These are phyloP conservation scores for Crithidia fasciculata DNA, from an alignment of 208 protist species.

Conservation along the genomic window DNA sequence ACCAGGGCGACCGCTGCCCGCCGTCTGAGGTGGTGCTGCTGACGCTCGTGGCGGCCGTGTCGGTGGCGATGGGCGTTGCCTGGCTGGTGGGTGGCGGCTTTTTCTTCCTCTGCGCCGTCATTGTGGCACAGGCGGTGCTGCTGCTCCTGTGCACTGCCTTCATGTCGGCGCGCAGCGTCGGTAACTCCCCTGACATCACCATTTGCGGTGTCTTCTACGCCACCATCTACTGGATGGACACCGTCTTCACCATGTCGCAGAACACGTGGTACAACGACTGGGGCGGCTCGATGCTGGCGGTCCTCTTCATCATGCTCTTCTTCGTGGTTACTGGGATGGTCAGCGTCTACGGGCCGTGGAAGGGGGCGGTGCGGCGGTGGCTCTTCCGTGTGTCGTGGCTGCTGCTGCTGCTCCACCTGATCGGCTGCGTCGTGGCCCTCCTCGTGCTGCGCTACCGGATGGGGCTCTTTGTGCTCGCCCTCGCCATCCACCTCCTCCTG, in stretches of 20 bases:
- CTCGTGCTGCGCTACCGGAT: constrained; percentile 56
- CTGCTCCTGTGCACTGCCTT: constrained; percentile 42
- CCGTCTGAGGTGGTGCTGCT: constrained; percentile 48
- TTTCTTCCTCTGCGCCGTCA: constrained; percentile 47
- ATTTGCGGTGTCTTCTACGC: constrained; percentile 51
- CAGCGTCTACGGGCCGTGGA: constrained; percentile 49
- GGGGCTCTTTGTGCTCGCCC: constrained; percentile 60
- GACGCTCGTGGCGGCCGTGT: constrained; percentile 30
- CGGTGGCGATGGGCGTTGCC: constrained; percentile 54
- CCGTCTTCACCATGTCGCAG: constrained; percentile 52
- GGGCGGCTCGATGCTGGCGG: constrained; percentile 46
- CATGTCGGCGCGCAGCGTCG: constrained; percentile 36
- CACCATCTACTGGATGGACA: constrained; percentile 58
- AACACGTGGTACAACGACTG: constrained; percentile 49
- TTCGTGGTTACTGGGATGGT: constrained; percentile 44
- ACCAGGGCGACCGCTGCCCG: constrained; percentile 22
- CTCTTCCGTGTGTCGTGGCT: constrained; percentile 58
- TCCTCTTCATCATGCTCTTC: constrained; percentile 51
- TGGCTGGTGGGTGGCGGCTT: constrained; percentile 47
- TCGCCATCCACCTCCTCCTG: constrained; percentile 60
- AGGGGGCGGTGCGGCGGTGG: constrained; percentile 37
- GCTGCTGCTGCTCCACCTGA: constrained; percentile 45
- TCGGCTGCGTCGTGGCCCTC: constrained; percentile 50
- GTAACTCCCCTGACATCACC: constrained; percentile 42
- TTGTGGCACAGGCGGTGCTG: constrained; percentile 41